Percentiles rank a stretch among this genome's conserved stretches.
phyloP scores from a whole-genome alignment of 1,139 yeast genomes.

The Zygoascus hellenicus region DNA sequence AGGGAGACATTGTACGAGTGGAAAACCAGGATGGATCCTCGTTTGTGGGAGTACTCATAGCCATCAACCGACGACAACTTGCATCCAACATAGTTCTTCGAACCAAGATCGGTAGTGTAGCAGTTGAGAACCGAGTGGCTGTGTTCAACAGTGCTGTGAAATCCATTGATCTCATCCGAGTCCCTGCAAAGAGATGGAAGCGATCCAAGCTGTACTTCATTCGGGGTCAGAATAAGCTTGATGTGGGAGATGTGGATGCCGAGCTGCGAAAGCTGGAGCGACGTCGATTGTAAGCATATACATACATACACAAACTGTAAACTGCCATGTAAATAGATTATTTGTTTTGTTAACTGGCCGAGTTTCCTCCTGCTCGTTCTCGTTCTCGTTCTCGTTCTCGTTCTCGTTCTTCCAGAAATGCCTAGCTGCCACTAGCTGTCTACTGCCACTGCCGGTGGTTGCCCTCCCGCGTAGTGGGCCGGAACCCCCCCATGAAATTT shows the following conservation, averaged over 20 bases:
- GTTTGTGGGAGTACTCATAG: constrained; percentile 71
- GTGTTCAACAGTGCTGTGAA: constrained; percentile 71
- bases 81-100: constrained; percentile 71
- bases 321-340: neutral
- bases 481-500: too few relatives aligned
- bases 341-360: neutral
- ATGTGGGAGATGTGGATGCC: constrained; percentile 70
- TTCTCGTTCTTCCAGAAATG: neutral
- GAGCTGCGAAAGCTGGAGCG: constrained; percentile 27
- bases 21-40: constrained; percentile 64
- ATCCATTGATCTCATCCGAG: constrained; percentile 67
- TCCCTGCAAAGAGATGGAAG: constrained; percentile 61
- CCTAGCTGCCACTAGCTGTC: neutral
- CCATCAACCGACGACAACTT: constrained; percentile 62
- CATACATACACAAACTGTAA: neutral
- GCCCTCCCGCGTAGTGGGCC: too few relatives aligned
- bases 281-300: constrained; percentile 17
- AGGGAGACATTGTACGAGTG: constrained; percentile 80
- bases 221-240: constrained; percentile 67
- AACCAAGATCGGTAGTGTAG: constrained; percentile 70
- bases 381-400: neutral
- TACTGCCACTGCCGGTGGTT: too few relatives aligned
- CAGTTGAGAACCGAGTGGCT: constrained; percentile 76
- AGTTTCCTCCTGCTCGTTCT: neutral
- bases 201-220: constrained; percentile 85